Conservation (phyloP, 2,329 filamentous ascomycete species). For the Arthrobotrys megalospora region DNA sequence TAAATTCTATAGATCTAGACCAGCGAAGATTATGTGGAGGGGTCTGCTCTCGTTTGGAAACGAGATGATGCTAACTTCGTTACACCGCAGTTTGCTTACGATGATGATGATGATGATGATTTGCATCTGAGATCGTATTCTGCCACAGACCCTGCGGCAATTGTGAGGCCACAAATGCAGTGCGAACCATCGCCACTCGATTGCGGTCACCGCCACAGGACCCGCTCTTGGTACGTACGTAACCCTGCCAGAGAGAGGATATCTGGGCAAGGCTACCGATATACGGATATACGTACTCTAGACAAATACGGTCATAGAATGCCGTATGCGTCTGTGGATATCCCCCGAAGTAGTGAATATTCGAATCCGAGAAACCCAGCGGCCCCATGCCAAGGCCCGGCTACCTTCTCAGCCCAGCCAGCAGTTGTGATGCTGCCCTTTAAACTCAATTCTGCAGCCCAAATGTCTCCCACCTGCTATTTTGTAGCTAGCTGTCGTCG, state of each 20-base stretch:
- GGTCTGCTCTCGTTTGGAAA: too few species aligned
- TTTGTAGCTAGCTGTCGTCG: conserved; percentile 31
- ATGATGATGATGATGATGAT: too few species aligned
- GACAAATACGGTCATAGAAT: neutral
- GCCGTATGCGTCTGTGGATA: too few species aligned
- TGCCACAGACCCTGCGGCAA: neutral
- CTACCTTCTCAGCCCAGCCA: neutral
- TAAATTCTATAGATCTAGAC: too few species aligned
- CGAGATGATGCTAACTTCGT: too few species aligned
- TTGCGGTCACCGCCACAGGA: conserved; percentile 1
- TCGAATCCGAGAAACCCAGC: neutral
- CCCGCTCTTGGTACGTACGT: neutral
- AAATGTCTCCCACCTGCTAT: conserved; percentile 14
- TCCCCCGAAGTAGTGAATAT: too few species aligned
- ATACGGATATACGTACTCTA: too few species aligned
- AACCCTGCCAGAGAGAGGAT: neutral
- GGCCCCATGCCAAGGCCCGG: neutral
- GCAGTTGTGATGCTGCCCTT: neutral
- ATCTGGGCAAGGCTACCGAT: conserved; percentile 4
- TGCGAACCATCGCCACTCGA: neutral
- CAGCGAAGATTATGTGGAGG: too few species aligned
- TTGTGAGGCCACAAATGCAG: neutral
- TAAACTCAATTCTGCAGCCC: conserved; percentile 14
- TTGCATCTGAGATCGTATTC: too few species aligned
- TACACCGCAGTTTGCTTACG: too few species aligned